These are phyloP conservation scores for Truncatella angustata DNA, from an alignment of 2,329 filamentous ascomycete genomes.

Conservation along the genomic window DNA sequence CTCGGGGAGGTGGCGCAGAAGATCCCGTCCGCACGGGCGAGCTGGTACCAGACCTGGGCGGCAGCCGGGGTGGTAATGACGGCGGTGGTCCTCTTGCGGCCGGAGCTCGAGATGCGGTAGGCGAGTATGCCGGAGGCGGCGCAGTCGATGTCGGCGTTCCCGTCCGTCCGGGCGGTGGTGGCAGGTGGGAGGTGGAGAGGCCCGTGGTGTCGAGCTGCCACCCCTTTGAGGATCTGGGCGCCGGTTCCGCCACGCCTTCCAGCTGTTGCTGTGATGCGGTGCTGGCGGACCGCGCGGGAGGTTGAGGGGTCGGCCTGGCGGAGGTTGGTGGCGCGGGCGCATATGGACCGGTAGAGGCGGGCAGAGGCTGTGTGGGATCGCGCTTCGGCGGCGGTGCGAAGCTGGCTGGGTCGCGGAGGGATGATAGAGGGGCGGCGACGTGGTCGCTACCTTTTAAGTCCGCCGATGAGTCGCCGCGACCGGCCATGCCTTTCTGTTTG, in stretches of 20 bases:
- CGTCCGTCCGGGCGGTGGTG: conserved; percentile 64
- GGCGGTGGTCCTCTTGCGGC: conserved; percentile 39
- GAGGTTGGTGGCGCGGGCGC: conserved; percentile 30
- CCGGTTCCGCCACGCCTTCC: conserved; percentile 12
- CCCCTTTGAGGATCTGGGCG: conserved; percentile 46
- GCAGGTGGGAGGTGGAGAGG: conserved; percentile 65
- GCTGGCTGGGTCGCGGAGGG: conserved; percentile 70
- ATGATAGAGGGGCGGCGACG: conserved; percentile 59
- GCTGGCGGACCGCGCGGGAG: conserved; percentile 25
- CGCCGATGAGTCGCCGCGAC: conserved; percentile 32
- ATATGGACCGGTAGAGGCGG: conserved; percentile 14
- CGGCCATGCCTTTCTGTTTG: conserved; percentile 45
- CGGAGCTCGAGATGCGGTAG: conserved; percentile 21
- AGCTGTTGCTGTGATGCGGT: conserved; percentile 8
- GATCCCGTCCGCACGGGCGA: conserved; percentile 34
- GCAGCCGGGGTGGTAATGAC: conserved; percentile 65
- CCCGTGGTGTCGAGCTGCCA: conserved; percentile 72
- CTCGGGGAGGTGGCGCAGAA: conserved; percentile 23
- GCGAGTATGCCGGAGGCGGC: conserved; percentile 27
- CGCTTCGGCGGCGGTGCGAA: conserved; percentile 82
- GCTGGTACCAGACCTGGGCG: conserved; percentile 57
- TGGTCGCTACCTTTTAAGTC: conserved; percentile 31
- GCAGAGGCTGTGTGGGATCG: conserved; percentile 17
- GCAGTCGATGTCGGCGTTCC: conserved; percentile 27
- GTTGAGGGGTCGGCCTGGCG: conserved; percentile 36